Conservation (phyloP, 371 early-diverging fungal genomes). For the Haplosporangium sp. region DNA sequence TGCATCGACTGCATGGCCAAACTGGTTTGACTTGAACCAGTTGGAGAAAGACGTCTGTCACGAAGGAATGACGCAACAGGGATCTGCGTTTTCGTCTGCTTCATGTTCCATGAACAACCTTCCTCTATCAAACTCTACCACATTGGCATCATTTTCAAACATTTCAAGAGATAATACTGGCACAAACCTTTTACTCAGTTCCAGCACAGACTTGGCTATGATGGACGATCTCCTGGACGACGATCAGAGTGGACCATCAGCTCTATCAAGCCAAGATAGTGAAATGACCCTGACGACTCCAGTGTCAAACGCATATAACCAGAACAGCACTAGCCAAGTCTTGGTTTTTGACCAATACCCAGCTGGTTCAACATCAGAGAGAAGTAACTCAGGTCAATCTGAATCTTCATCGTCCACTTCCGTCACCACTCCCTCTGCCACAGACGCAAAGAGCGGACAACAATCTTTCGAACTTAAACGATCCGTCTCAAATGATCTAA, state of each 20-base stretch:
- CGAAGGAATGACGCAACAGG: constrained; percentile 17
- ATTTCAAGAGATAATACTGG: constrained; percentile 2
- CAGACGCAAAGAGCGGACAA: neutral
- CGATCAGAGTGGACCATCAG: neutral
- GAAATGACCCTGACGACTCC: constrained; percentile 29
- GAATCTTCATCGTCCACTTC: constrained; percentile 14
- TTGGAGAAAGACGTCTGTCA: constrained; percentile 47
- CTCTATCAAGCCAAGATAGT: constrained; percentile 8
- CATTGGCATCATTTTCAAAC: constrained; percentile 18
- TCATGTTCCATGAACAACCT: constrained; percentile 26
- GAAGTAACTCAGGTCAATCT: neutral
- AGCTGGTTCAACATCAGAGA: neutral
- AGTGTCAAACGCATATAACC: constrained; percentile 5
- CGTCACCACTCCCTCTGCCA: neutral
- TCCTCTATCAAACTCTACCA: constrained; percentile 30
- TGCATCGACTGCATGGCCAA: constrained; percentile 42
- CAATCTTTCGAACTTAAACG: constrained; percentile 9
- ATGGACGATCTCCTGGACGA: constrained; percentile 34
- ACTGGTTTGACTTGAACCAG: constrained; percentile 50
- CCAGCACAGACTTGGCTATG: constrained; percentile 46
- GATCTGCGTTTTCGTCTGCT: constrained; percentile 32
- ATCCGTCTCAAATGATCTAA: constrained; percentile 35
- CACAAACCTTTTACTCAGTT: constrained; percentile 34
- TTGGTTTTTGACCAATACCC: constrained; percentile 38
- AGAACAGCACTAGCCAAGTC: constrained; percentile 46